These are phyloP conservation scores for Yamadazyma akitaensis DNA, from an alignment of 805 yeast genomes.

Conservation along the genomic window DNA sequence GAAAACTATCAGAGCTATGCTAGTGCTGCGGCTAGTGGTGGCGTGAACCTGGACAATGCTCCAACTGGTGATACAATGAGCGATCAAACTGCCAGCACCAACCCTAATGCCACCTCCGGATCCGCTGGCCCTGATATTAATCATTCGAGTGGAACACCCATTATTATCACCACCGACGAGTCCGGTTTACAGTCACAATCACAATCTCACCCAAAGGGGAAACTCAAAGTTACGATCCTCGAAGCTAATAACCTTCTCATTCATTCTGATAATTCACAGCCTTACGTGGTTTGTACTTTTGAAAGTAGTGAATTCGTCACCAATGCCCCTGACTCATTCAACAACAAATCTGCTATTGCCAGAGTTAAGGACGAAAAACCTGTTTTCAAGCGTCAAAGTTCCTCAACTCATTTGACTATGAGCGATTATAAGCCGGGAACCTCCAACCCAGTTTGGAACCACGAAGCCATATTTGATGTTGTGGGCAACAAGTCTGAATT, in stretches of 20 bases:
- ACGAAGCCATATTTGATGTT: constrained; percentile 90
- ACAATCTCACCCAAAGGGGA: constrained; percentile 65
- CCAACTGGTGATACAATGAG: not conserved
- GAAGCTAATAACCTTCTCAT: constrained; percentile 73
- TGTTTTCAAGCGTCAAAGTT: constrained; percentile 37
- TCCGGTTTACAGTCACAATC: constrained; percentile 27
- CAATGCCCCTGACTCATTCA: constrained; percentile 61
- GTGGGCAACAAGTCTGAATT: constrained; percentile 79
- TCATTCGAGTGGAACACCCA: constrained; percentile 11
- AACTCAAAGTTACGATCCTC: constrained; percentile 72
- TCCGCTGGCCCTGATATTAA: not conserved
- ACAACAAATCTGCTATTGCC: constrained; percentile 15
- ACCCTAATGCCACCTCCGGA: not conserved
- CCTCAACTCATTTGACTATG: constrained; percentile 31
- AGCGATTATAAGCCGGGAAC: constrained; percentile 19
- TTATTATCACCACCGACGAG: constrained; percentile 41
- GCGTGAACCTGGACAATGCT: not conserved
- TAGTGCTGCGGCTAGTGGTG: not conserved
- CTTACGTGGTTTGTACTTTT: constrained; percentile 88
- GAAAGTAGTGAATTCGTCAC: constrained; percentile 90
- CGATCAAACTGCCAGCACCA: not conserved
- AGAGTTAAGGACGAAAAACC: constrained; percentile 20
- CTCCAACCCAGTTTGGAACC: constrained; percentile 83
- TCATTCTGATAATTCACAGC: constrained; percentile 56
- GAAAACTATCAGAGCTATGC: constrained; percentile 8